Evolutionary conservation across 75 land plant genomes (phyloP), one percentile per base, ranked within the genome.

Genomic region (Selaginella tamariscina): DNA sequence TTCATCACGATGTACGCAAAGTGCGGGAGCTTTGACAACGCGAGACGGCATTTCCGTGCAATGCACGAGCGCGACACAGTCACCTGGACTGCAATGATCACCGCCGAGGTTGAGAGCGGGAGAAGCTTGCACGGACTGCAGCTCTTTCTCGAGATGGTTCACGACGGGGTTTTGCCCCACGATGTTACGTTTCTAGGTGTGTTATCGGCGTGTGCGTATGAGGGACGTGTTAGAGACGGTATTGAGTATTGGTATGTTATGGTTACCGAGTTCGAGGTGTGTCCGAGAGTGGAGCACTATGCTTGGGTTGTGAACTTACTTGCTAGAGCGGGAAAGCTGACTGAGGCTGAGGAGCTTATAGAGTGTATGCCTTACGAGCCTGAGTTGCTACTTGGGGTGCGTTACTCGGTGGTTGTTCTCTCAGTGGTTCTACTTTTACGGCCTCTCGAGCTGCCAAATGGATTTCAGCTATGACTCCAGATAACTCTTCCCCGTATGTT

Each of bases 31-130:
- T 73, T 85, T 31, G 66, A 72, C 1, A 65, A 55, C 29, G 83
- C 87, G 1, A 65, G 73, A 1, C 32, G 49, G 1, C 56, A 78
- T 32, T 85, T 85, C 23, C 71, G 74, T 27, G 56, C 69, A 62
- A 65, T 79, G 56, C 80, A 73, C 32, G 20, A 77, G 21, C 74
- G 63, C 30, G 68, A 24, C 44, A 33, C 71, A 8, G 74, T 68
- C 8, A 70, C 84, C 0, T 85, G 80, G 81, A 85, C 79, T 69
- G 65, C 83, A 0, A 77, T 85, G 1, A 68, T 85, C 26, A 54
- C 80, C 30, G 83, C 75, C 8, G 76, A 85, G 54, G 78, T 81
- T 30, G 76, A 77, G 8, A 71, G 79, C 66, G 18, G 68, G 21
- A 23, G 21, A 9, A 2, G 62, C 8, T 8, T 2, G 24, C 27